Percentiles rank a stretch among this genome's conserved stretches.
phyloP scores from a whole-genome alignment of 352 stramenopile genomes.

The Globisporangium solare region DNA sequence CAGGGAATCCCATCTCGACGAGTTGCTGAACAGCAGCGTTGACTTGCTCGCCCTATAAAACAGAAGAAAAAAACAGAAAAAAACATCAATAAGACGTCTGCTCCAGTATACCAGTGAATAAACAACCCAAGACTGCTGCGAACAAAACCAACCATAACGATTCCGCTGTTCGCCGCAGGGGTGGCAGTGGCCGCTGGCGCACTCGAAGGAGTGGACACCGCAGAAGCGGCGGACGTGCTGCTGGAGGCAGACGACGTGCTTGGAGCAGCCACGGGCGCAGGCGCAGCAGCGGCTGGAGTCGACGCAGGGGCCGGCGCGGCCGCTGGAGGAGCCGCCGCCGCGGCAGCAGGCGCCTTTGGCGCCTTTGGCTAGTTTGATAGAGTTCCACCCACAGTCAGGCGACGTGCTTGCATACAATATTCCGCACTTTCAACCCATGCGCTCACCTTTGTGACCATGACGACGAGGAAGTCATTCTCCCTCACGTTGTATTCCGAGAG shows the following conservation, averaged over 20 bases:
- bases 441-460: conserved; percentile 79
- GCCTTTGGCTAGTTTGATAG: conserved; percentile 44
- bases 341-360: conserved; percentile 31
- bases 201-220: conserved; percentile 61
- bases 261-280: conserved; percentile 25
- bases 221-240: conserved; percentile 47
- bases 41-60: conserved; percentile 47
- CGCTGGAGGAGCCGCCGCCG: conserved; percentile 24
- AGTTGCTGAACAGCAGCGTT: conserved; percentile 67
- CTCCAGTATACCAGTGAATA: neutral
- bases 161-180: conserved; percentile 15
- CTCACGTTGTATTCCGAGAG: conserved; percentile 83
- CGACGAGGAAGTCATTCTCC: conserved; percentile 86
- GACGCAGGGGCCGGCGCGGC: conserved; percentile 22
- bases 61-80: too few relatives aligned
- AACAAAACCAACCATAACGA: conserved; percentile 19
- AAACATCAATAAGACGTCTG: neutral
- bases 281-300: conserved; percentile 18
- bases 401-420: too few relatives aligned
- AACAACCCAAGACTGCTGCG: neutral
- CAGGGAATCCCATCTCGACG: conserved; percentile 84
- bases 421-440: conserved; percentile 1
- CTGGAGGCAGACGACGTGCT: conserved; percentile 75
- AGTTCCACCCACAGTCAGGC: neutral
- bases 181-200: conserved; percentile 35